Evolutionary conservation across 2,329 filamentous ascomycete species (phyloP).

Genomic region (Byssothecium circinans): DNA sequence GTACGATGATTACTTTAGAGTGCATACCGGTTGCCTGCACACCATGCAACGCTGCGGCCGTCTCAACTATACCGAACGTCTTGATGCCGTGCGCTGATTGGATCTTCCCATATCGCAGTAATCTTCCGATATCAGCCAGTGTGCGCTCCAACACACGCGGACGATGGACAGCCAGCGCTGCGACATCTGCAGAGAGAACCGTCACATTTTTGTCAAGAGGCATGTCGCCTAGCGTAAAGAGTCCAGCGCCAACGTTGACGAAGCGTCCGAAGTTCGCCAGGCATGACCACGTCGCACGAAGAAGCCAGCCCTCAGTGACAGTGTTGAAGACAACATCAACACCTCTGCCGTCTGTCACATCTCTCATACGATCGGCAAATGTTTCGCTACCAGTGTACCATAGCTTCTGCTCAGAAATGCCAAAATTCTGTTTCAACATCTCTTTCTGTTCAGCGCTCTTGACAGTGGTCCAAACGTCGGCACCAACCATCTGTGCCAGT

Average conservation of each 20-base stretch:
- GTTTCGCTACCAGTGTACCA: constrained; percentile 27
- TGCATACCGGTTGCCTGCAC: constrained; percentile 11
- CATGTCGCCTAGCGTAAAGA: constrained; percentile 1
- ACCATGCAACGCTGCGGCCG: constrained; percentile 16
- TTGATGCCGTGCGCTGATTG: constrained; percentile 7
- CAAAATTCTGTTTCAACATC: constrained; percentile 18
- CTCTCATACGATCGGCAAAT: constrained; percentile 27
- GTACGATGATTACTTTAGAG: constrained; percentile 21
- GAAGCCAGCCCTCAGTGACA: constrained; percentile 19
- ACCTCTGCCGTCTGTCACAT: constrained; percentile 31
- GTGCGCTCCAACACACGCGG: constrained; percentile 18
- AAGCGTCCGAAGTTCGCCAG: constrained; percentile 42
- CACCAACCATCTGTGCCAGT: constrained; percentile 26
- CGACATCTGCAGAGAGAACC: constrained; percentile 16
- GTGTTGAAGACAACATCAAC: constrained; percentile 42
- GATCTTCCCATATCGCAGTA: constrained; percentile 21
- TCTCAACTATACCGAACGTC: constrained; percentile 16
- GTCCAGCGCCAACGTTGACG: constrained; percentile 2
- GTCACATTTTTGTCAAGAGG: constrained; percentile 12
- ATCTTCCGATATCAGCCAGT: constrained; percentile 17
- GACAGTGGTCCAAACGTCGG: constrained; percentile 28
- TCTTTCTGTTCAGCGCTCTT: constrained; percentile 24
- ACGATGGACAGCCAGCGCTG: constrained; percentile 14
- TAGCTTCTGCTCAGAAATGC: constrained; percentile 33
- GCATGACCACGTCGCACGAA: constrained; percentile 47